A percentile compares a stretch with the other conserved stretches of the same genome.
Evolutionary conservation across 495 filamentous ascomycete species (phyloP).

Genomic region (Penicillium egyptiacum): DNA sequence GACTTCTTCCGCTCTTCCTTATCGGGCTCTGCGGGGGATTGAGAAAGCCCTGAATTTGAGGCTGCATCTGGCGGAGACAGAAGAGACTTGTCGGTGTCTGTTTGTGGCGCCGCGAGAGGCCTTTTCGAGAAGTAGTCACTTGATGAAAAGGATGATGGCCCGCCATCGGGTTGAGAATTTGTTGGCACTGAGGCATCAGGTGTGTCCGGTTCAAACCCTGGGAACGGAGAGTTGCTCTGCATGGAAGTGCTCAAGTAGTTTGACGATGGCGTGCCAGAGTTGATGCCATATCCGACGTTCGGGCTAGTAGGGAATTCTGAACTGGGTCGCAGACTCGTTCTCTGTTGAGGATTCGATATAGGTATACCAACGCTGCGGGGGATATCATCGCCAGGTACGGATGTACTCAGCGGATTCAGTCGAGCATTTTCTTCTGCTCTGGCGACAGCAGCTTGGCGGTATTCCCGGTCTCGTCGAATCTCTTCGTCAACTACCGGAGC

Average conservation of each 20-base stretch:
- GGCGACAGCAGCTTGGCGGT: conserved; percentile 65
- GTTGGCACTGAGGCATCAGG: conserved; percentile 16
- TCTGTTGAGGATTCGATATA: conserved; percentile 44
- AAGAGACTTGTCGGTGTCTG: conserved; percentile 37
- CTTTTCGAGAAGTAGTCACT: conserved; percentile 67
- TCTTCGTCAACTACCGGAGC: conserved; percentile 86
- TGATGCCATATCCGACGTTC: conserved; percentile 60
- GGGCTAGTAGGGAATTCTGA: conserved; percentile 57
- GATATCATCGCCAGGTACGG: conserved; percentile 61
- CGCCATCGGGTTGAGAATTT: conserved; percentile 45
- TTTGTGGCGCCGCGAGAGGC: conserved; percentile 20
- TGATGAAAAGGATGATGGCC: conserved; percentile 44
- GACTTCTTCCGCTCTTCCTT: conserved; percentile 73
- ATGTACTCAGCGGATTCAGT: conserved; percentile 54
- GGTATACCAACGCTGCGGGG: conserved; percentile 49
- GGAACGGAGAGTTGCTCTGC: conserved; percentile 29
- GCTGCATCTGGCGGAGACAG: conserved; percentile 51
- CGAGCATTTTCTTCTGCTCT: conserved; percentile 57
- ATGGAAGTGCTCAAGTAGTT: conserved; percentile 31
- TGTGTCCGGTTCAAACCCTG: conserved; percentile 24
- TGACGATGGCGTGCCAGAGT: conserved; percentile 27
- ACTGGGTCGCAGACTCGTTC: conserved; percentile 62
- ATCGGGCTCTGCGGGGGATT: conserved; percentile 64
- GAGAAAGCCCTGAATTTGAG: conserved; percentile 47
- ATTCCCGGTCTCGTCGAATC: conserved; percentile 72